Evolutionary conservation across 441 rosid species (phyloP).

Genomic region (Arabidopsis hybrid): DNA sequence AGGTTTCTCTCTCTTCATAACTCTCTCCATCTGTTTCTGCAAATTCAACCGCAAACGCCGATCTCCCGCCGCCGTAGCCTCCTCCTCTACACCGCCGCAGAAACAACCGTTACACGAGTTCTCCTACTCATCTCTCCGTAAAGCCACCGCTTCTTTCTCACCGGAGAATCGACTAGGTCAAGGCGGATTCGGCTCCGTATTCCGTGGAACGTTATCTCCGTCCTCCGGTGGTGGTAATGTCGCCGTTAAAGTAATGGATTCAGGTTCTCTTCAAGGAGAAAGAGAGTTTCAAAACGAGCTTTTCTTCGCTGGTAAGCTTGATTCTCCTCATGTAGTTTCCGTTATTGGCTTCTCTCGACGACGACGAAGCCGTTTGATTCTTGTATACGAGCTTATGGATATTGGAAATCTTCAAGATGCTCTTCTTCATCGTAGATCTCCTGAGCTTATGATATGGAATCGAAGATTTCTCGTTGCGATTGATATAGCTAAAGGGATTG

Average conservation of each 20-base stretch:
- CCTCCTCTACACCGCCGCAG: constrained; percentile 56
- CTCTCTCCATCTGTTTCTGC: constrained; percentile 68
- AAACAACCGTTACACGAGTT: constrained; percentile 72
- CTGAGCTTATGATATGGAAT: constrained; percentile 69
- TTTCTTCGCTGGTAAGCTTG: constrained; percentile 76
- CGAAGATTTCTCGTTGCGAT: constrained; percentile 57
- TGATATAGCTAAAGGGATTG: constrained; percentile 74
- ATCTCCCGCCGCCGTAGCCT: constrained; percentile 24
- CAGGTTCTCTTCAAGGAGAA: constrained; percentile 89
- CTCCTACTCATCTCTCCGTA: constrained; percentile 79
- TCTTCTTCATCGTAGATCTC: constrained; percentile 65
- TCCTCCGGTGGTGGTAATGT: constrained; percentile 36
- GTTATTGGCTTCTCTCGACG: constrained; percentile 75
- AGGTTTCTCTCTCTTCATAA: constrained; percentile 66
- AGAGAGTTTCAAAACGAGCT: constrained; percentile 95
- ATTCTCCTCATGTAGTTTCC: constrained; percentile 61
- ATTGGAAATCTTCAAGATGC: constrained; percentile 89
- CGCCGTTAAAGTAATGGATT: constrained; percentile 92
- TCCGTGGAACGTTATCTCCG: constrained; percentile 57
- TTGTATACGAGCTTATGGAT: constrained; percentile 82
- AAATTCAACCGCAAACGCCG: constrained; percentile 66
- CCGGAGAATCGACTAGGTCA: constrained; percentile 77
- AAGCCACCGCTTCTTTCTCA: constrained; percentile 74
- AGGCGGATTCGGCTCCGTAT: constrained; percentile 95
- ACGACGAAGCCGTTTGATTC: constrained; percentile 60